These are phyloP conservation scores for Asterophora parasitica DNA, from an alignment of 768 basidiomycete species.

Conservation along the genomic window DNA sequence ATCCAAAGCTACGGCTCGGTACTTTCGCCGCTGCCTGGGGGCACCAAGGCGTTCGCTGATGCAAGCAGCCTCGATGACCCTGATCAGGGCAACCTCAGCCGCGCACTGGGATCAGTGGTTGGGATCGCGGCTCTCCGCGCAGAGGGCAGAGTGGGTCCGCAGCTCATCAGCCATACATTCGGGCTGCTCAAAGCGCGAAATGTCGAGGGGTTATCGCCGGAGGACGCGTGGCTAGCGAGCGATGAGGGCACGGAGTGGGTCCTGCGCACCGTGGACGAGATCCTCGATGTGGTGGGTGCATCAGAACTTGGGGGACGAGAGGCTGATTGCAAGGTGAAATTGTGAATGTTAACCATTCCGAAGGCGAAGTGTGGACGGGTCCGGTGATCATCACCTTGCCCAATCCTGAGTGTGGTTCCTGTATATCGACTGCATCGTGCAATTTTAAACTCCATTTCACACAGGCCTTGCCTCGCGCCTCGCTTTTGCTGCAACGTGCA, in stretches of 20 bases:
- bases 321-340: conserved; percentile 50
- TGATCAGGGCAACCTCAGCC: conserved; percentile 80
- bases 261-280: conserved; percentile 73
- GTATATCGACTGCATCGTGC: conserved; percentile 36
- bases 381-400: conserved; percentile 29
- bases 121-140: conserved; percentile 83
- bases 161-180: conserved; percentile 84
- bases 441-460: conserved; percentile 26
- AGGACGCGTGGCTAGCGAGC: conserved; percentile 75
- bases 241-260: conserved; percentile 92
- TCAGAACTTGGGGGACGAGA: conserved; percentile 33
- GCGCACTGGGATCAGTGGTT: conserved; percentile 78
- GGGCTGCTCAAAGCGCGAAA: conserved; percentile 83
- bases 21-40: conserved; percentile 68
- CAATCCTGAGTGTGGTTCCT: conserved; percentile 25
- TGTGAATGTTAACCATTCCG: conserved; percentile 38
- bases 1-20: conserved; percentile 82
- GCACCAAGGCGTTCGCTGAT: conserved; percentile 37
- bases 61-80: conserved; percentile 37
- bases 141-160: conserved; percentile 80
- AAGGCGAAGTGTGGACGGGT: conserved; percentile 19
- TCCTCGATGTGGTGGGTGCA: conserved; percentile 64
- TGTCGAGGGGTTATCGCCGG: conserved; percentile 52
- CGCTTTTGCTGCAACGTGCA: conserved; percentile 23
- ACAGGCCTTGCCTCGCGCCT: conserved; percentile 20